Evolutionary conservation across 116 monocot species (phyloP), one percentile per base, ranked within the genome.

Genomic region (Cymodocea nodosa): DNA sequence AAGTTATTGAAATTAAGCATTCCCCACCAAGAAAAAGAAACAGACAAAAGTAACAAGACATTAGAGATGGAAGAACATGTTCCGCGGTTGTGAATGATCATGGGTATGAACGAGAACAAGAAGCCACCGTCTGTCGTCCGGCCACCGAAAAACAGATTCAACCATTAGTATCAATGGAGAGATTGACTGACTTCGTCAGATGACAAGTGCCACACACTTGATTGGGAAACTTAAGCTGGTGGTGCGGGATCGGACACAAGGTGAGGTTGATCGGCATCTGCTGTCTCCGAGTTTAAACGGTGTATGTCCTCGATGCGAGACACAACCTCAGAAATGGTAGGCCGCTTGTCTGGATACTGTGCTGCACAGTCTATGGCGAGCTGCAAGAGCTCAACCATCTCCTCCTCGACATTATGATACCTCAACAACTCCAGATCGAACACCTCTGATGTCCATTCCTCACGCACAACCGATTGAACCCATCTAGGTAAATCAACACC

Each of bases 321-420:
- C 56, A 79, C 85, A 14, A 82, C 80, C 51, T 84, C 68, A 1
- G 75, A n/a, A 82, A 89, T 89, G n/a, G 77, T 11, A 9, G 84
- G 89, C 14, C 89, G 76, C 23, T 59, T 62, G 63, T 84, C 82
- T 0, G 89, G 89, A 6, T 71, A 76, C 62, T 74, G 72, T 5
- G 56, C 75, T 0, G 73, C 60, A 35, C 89, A 89, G 20, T 89
- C 84, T 15, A 89, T 71, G 3, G 85, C 85, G 8, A 89, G 77
- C 76, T 85, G 82, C 72, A 84, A 53, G 36, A 89, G 74, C 71
- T 71, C 72, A 57, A 82, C 70, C 85, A 89, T 84, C 57, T 84
- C 85, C 56, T 76, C 76, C 70, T 82, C 82, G 6, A 59, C 73
- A 37, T 67, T 67, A 53, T 76, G 72, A 14, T 75, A 68, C 58